Evolutionary conservation across 768 basidiomycete species (phyloP), one percentile per base, ranked within the genome.

Genomic region (Tricholomella constricta): DNA sequence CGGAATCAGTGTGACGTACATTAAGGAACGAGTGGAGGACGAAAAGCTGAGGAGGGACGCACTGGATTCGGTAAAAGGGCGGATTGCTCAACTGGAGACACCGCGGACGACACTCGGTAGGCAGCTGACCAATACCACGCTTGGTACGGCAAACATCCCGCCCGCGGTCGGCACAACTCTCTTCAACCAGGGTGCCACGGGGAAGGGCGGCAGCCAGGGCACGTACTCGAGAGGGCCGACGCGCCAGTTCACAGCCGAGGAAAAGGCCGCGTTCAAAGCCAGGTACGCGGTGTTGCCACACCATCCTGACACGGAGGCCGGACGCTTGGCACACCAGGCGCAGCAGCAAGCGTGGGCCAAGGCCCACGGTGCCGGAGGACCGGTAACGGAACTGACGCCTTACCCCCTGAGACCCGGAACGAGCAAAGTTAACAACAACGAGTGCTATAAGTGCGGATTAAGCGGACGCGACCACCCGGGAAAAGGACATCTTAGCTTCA

Each of bases 371-470:
- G 7, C n/a, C 11, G 43, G 11, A 1, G 26, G 23, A 2, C 1
- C 6, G 27, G 43, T 45, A 2, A 29, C 43, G n/a, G 43, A 45
- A n/a, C 26, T 45, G 9, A 45, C 43, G 1, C 43, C 43, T 14
- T 45, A 45, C 17, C 51, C 51, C 15, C 51, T 52, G 2, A 42
- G n/a, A 1, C 51, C 51, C 29, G 43, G 51, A 14, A 37, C 29
- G 11, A 29, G 41, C 9, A 14, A 8, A 9, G 51, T 45, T 19
- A 34, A 35, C 20, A n/a, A 23, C n/a, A 11, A 27, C 19, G 23
- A 52, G 19, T 52, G 51, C 19, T 52, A 31, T 23, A 43, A 45
- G 27, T 52, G 51, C 20, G 42, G 51, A 23, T 10, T 17, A 27
- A 37, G 34, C 34, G 15, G 34, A 4, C 34, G 15, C 5, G 34